phyloP scores from a whole-genome alignment of 1,284 basidiomycete species.

The Ganoderma sinense region DNA sequence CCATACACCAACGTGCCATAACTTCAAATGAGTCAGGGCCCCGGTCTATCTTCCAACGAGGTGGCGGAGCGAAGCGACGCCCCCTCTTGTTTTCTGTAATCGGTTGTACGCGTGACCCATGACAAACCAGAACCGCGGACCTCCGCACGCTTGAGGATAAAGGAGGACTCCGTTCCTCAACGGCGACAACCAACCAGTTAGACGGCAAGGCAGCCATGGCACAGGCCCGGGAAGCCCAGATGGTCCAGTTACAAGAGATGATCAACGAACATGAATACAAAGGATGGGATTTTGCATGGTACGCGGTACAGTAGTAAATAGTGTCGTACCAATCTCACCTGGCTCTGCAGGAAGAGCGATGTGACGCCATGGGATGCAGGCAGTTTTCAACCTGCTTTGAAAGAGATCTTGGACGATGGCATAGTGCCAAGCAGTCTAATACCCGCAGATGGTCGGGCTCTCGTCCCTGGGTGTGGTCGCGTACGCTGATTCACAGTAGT shows the following conservation, averaged over 20 bases:
- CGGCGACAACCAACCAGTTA: too few relatives aligned
- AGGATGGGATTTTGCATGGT: slow-evolving; percentile 37
- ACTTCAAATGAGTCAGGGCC: too few relatives aligned
- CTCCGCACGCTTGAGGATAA: too few relatives aligned
- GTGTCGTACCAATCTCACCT: not conserved
- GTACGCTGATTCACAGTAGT: slow-evolving; percentile 46
- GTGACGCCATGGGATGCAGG: slow-evolving; percentile 75
- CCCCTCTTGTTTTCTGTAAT: too few relatives aligned
- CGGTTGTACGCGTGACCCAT: too few relatives aligned
- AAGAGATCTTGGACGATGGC: slow-evolving; percentile 56
- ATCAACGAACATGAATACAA: slow-evolving; percentile 13
- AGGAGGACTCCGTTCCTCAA: too few relatives aligned
- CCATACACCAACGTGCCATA: too few relatives aligned
- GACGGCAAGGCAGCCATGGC: not conserved
- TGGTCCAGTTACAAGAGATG: not conserved
- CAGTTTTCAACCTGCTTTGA: slow-evolving; percentile 60
- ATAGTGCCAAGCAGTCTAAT: slow-evolving; percentile 37
- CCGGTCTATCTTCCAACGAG: too few relatives aligned
- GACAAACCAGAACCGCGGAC: too few relatives aligned
- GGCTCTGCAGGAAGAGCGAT: slow-evolving; percentile 55
- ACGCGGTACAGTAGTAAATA: not conserved
- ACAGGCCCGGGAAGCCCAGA: not conserved
- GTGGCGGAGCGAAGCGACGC: too few relatives aligned
- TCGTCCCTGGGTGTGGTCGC: slow-evolving; percentile 78
- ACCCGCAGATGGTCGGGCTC: slow-evolving; percentile 59